Evolutionary conservation across 1,139 yeast genomes (phyloP), one percentile per base, ranked within the genome.

Genomic region (Sugiyamaella pinicola): DNA sequence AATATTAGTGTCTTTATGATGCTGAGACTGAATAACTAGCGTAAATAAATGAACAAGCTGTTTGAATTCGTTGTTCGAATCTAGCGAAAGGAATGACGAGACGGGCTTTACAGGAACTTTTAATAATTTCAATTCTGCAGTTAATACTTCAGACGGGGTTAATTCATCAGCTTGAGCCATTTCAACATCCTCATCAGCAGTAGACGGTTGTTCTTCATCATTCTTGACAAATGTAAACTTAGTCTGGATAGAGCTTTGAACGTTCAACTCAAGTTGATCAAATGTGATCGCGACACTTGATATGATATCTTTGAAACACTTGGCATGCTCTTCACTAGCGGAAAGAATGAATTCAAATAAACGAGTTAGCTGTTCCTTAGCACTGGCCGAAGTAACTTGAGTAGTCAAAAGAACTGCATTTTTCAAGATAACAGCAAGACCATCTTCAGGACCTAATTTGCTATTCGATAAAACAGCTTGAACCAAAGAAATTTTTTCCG

Each of bases 261-360:
- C 72, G 55, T 78, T 75, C 75, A 87, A 79, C 70, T 88, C 96
- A 59, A 88, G 76, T 12, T 80, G 76, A 37, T 79, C 79, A 18
- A 84, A 60, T 31, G 75, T 71, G 41, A 81, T 60, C 22, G 72
- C 69, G 22, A 73, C 58, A 1, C 71, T 66, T 3, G 69, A 66
- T 9, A 73, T 69, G 12, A 70, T 63, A 28, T 37, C 43, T 10
- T 40, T 35, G 18, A 43, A 21, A 31, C 39, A 21, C 22, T 42
- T 26, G 15, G 51, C 38, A 17, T 17, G 29, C 22, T 45, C 50
- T 17, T 45, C 49, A 35, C 19, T 13, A 17, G 22, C 15, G 12
- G 41, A 35, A 26, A 41, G 29, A 41, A 51, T 18, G 19, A 18
- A 46, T 35, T 52, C 55, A 44, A 52, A 44, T 4, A 52, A 44